Conservation (phyloP, 805 yeast species). For the Ogataea saltuana region DNA sequence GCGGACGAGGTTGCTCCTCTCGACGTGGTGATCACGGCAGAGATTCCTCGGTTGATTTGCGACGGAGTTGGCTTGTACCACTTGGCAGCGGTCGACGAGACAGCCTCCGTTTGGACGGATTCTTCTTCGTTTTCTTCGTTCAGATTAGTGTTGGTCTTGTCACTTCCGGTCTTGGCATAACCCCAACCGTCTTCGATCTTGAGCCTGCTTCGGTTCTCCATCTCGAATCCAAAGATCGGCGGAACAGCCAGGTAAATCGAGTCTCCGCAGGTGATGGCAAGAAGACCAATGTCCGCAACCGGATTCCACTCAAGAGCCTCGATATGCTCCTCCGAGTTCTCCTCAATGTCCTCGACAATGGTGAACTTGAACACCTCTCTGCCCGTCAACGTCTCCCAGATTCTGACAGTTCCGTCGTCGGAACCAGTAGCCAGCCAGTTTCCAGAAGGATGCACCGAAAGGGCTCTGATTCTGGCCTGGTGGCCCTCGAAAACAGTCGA, state of each 20-base stretch:
- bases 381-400: slow-evolving; percentile 97
- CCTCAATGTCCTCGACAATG: slow-evolving; percentile 41
- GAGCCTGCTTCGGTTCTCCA: slow-evolving; percentile 77
- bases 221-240: slow-evolving; percentile 85
- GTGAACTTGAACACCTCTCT: slow-evolving; percentile 78
- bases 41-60: slow-evolving; percentile 63
- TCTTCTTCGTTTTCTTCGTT: slow-evolving; percentile 29
- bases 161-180: slow-evolving; percentile 49
- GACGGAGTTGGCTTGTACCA: slow-evolving; percentile 81
- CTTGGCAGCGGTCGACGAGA: slow-evolving; percentile 59
- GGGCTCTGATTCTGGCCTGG: slow-evolving; percentile 73
- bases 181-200: slow-evolving; percentile 92
- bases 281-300: slow-evolving; percentile 64
- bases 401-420: slow-evolving; percentile 91
- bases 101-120: slow-evolving; percentile 16
- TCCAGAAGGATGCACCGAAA: slow-evolving; percentile 86
- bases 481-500: slow-evolving; percentile 87
- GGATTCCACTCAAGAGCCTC: slow-evolving; percentile 93
- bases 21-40: slow-evolving; percentile 64
- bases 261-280: slow-evolving; percentile 85
- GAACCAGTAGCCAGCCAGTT: slow-evolving; percentile 97
- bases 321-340: slow-evolving; percentile 71
- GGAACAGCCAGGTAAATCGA: slow-evolving; percentile 78
- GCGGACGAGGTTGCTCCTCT: slow-evolving; percentile 41
- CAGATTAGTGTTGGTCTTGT: slow-evolving; percentile 31